These are phyloP conservation scores for Daldinia vernicosa DNA, from an alignment of 495 filamentous ascomycete species.

Conservation along the genomic window DNA sequence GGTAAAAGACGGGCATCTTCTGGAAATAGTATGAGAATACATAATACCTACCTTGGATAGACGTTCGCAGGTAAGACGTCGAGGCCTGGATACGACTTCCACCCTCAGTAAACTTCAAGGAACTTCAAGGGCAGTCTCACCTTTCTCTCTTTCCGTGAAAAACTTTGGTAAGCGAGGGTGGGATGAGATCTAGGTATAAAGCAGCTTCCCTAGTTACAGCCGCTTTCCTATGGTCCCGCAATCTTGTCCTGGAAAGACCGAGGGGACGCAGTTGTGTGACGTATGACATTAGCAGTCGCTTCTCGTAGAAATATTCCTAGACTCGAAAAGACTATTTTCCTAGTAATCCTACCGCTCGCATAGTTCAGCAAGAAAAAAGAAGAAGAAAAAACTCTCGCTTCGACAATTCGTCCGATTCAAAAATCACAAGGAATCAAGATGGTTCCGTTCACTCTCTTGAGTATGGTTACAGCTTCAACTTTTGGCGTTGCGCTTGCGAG, in stretches of 20 bases:
- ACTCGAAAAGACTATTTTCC: background rate
- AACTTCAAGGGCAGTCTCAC: background rate
- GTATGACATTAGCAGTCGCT: background rate
- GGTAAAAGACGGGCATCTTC: background rate
- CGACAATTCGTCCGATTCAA: background rate
- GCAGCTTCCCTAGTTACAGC: constrained; percentile 18
- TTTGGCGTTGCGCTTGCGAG: constrained; percentile 6
- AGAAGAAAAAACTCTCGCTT: constrained; percentile 28
- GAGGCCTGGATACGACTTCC: background rate
- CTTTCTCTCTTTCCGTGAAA: background rate
- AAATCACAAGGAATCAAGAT: constrained; percentile 13
- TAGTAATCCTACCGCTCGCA: background rate
- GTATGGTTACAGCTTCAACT: constrained; percentile 15
- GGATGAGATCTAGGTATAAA: background rate
- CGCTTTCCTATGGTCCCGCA: constrained; percentile 10
- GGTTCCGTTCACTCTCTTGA: constrained; percentile 19
- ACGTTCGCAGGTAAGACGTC: background rate
- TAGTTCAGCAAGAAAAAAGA: constrained; percentile 7
- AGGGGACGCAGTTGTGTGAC: constrained; percentile 13
- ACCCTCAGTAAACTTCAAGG: background rate
- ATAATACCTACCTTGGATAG: background rate
- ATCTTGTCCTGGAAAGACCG: constrained; percentile 14
- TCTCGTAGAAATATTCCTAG: background rate
- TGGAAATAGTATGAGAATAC: background rate
- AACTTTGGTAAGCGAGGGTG: background rate